Base-by-base conservation (phyloP, 192 early-diverging fungal species). In the Thoreauomyces humboldtii region DNA sequence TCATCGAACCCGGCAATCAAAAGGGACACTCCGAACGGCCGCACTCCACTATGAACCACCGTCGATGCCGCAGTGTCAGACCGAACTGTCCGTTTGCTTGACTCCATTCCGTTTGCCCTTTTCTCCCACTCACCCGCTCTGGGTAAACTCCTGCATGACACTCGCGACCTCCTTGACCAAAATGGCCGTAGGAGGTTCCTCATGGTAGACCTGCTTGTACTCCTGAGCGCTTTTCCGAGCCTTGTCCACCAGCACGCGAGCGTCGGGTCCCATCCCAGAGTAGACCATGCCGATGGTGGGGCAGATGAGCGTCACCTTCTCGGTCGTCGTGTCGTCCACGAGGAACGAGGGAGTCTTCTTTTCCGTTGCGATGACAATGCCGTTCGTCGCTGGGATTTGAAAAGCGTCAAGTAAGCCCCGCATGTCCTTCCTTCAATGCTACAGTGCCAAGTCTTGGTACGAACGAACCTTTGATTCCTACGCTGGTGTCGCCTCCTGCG, bases 71-170 rank as follows among this genome's bases (percentile, higher is more conserved):
- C 38, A 41, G 11, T 9, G 9, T 41, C n/a, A 9, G 11, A n/a
- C 38, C n/a, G 38, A 41, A 12, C 17, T 41, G 38, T 9, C 38
- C 17, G 38, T 41, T 41, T 17, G 9, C 9, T 9, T 17, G 38
- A 41, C 38, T 41, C 38, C 38, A 17, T 9, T 17, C 9, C 9
- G 9, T 46, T 46, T 46, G 3, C 4, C 19, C 12, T 46, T 17
- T 14, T n/a, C n/a, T n/a, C 15, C 1, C 9, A 34, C 81, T 67
- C 80, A 94, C 92, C 92, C 92, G 75, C 88, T 90, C 80, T 99
- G 97, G 51, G 97, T 99, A 68, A 89, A 99, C 73, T 98, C 97
- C 67, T 99, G 97, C 94, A 98, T 97, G 48, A 99, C 88, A 59
- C 86, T 77, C 2, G 97, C 97, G 35, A 99, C 87, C 69, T 98